Evolutionary conservation across 305 asterid genomes (phyloP).

Genomic region (Fraxinus paxiana): DNA sequence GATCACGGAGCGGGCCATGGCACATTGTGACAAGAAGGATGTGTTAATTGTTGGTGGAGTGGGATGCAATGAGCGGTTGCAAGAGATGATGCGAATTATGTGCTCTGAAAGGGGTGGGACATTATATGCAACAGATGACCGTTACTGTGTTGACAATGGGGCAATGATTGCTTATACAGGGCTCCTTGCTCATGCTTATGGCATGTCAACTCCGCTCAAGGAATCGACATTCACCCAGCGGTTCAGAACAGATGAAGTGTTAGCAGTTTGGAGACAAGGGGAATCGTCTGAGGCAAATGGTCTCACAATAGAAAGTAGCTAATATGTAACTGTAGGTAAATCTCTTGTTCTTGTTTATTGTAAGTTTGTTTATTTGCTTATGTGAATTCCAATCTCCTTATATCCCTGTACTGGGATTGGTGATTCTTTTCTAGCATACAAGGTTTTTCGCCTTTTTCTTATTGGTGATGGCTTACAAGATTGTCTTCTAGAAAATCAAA

Average conservation of each 20-base stretch:
- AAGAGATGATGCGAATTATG: conserved; percentile 92
- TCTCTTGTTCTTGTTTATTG: neutral
- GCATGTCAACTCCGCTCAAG: conserved; percentile 63
- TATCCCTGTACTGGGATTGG: neutral
- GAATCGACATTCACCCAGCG: conserved; percentile 91
- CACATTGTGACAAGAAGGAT: conserved; percentile 93
- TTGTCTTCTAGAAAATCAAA: neutral
- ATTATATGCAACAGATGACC: conserved; percentile 80
- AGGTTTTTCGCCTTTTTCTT: neutral
- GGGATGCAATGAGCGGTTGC: conserved; percentile 85
- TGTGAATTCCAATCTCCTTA: neutral
- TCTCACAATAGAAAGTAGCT: conserved; percentile 17
- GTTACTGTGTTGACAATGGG: conserved; percentile 91
- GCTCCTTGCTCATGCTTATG: conserved; percentile 74
- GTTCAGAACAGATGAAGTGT: conserved; percentile 91
- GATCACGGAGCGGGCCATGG: conserved; percentile 97
- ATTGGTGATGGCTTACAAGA: neutral
- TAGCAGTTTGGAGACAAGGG: conserved; percentile 84
- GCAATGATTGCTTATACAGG: conserved; percentile 99
- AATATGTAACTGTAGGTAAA: neutral
- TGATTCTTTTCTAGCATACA: neutral
- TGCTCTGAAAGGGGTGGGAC: conserved; percentile 90
- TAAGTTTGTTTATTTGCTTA: neutral
- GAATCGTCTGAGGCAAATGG: conserved; percentile 38
- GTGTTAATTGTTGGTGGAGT: conserved; percentile 97